Conservation (phyloP, 1,139 yeast species). For the Yamadazyma triangularis region DNA sequence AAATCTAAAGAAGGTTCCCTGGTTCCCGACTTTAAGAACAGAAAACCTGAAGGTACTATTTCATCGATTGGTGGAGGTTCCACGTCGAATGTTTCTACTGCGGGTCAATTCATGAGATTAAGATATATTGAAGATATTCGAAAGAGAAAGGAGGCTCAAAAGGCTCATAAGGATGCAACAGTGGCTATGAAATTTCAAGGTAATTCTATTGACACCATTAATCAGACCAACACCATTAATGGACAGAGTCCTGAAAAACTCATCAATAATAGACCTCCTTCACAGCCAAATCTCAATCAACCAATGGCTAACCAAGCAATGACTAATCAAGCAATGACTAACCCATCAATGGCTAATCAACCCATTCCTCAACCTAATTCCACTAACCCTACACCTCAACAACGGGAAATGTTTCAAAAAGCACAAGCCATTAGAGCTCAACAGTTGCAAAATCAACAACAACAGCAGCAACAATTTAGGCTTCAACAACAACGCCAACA, state of each 20-base stretch:
- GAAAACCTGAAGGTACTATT: constrained; percentile 20
- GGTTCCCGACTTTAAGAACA: constrained; percentile 33
- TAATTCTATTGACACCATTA: constrained; percentile 38
- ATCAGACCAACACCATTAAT: constrained; percentile 21
- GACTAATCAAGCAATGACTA: constrained; percentile 7
- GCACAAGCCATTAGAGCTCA: constrained; percentile 16
- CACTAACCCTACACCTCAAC: constrained; percentile 3
- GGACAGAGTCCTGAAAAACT: constrained; percentile 15
- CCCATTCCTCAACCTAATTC: not conserved
- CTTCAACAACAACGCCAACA: constrained; percentile 18
- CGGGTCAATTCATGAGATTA: constrained; percentile 46
- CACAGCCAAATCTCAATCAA: constrained; percentile 4
- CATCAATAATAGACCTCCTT: constrained; percentile 49
- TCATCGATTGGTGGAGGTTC: constrained; percentile 12
- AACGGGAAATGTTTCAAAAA: constrained; percentile 8
- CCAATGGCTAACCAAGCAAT: constrained; percentile 6
- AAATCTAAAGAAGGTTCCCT: constrained; percentile 18
- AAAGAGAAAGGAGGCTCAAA: constrained; percentile 41
- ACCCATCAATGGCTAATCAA: constrained; percentile 12
- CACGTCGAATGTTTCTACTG: constrained; percentile 16
- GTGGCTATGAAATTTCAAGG: constrained; percentile 23
- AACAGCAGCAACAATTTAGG: constrained; percentile 24
- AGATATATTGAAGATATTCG: constrained; percentile 46
- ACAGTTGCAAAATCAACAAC: constrained; percentile 17
- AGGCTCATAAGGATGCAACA: constrained; percentile 39